Evolutionary conservation across 23 red algal genomes (phyloP), one percentile per base, ranked within the genome.

Genomic region (Gracilariopsis chorda): DNA sequence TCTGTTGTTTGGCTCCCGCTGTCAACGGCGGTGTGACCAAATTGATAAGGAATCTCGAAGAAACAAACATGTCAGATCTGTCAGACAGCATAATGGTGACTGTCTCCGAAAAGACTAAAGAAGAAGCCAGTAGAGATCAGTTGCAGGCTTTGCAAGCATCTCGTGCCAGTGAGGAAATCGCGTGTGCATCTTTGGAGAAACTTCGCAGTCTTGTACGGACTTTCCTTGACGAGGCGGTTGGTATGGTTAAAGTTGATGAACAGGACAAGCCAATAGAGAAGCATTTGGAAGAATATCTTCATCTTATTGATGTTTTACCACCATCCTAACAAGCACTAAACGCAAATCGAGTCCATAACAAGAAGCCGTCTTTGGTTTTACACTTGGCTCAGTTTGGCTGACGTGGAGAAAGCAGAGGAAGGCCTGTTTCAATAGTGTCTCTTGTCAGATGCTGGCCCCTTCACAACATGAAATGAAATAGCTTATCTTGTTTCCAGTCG

Each of bases 201-300:
- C 35, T 84, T 20, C 24, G 80, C 41, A 59, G 35, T 25, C n/a
- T 84, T 24, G 80, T 84, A 1, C 80, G 59, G 27, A 68, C 43
- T 69, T 84, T 84, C 40, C 58, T 84, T 7, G 56, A 84, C 29
- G 44, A 84, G 57, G 80, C 59, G 11, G 80, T 84, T 20, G 80
- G 80, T n/a, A 21, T 84, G 20, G 25, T 42, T 20, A 40, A 35
- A 12, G 33, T 39, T 39, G 39, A 51, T 64, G 56, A 84, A 21
- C 29, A 60, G 9, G 39, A 84, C 59, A 61, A 65, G 32, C 80
- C 51, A 24, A 39, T 84, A 2, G 80, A 64, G 3, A 84, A 16
- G 19, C 59, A 84, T 20, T 61, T 84, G 3, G 56, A 68, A 47
- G 53, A 84, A 14, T 84, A 84, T 29, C 58, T 84, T 4, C 45